phyloP scores from a whole-genome alignment of 106 monocot species.

The Dendrobium officinale region DNA sequence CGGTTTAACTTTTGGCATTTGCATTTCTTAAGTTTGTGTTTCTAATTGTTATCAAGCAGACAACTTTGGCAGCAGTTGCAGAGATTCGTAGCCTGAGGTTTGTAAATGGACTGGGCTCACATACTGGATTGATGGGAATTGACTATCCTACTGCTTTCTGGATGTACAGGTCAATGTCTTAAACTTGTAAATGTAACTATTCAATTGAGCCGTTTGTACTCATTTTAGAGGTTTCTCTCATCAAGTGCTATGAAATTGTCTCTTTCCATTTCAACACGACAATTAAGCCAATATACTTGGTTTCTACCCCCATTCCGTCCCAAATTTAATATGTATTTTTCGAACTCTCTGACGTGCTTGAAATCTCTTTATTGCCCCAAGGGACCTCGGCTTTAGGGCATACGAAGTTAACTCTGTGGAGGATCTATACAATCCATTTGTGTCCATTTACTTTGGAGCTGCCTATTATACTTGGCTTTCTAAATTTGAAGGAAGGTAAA shows the following conservation, averaged over 20 bases:
- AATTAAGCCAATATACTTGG: neutral
- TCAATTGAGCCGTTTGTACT: neutral
- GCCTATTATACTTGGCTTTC: constrained; percentile 82
- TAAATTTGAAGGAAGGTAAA: constrained; percentile 86
- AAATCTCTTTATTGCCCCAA: constrained; percentile 11
- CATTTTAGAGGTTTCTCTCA: constrained; percentile 1
- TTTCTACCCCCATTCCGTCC: neutral
- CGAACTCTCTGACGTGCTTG: neutral
- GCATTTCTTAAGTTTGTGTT: neutral
- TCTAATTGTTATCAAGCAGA: constrained; percentile 29
- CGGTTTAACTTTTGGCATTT: neutral
- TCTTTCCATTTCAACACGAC: neutral
- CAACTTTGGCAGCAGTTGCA: constrained; percentile 67
- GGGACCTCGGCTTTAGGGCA: constrained; percentile 55
- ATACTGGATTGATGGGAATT: constrained; percentile 89
- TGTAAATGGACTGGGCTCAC: constrained; percentile 71
- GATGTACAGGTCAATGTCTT: constrained; percentile 61
- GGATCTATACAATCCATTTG: constrained; percentile 90
- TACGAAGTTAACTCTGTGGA: constrained; percentile 77
- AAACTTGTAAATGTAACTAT: neutral
- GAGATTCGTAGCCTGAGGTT: constrained; percentile 90
- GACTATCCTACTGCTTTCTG: constrained; percentile 84
- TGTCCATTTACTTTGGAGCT: constrained; percentile 93
- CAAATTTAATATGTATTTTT: too few relatives aligned
- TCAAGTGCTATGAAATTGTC: neutral